Evolutionary conservation across 1,284 basidiomycete species (phyloP).

Genomic region (Puccinia polysora): DNA sequence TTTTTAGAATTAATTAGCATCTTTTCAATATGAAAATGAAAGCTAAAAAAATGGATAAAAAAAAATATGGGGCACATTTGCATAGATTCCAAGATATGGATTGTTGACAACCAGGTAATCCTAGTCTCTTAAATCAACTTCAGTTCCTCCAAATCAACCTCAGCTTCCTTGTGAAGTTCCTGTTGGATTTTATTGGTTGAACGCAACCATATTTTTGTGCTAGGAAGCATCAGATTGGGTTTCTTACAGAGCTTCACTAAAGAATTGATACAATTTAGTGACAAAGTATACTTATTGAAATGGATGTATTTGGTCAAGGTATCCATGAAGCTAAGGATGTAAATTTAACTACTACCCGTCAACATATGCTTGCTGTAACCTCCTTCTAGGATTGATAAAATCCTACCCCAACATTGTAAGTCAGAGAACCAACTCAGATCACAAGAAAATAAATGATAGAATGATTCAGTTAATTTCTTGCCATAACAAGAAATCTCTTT

Average conservation of each 20-base stretch:
- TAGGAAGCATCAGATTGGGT: too few species aligned
- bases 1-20: too few species aligned
- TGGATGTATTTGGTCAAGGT: neutral
- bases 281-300: too few species aligned
- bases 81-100: too few species aligned
- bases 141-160: neutral
- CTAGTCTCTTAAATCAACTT: neutral
- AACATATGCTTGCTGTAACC: constrained; percentile 52
- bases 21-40: too few species aligned
- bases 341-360: constrained; percentile 46
- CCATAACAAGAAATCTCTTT: constrained; percentile 53
- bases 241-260: too few species aligned
- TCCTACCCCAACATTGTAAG: constrained; percentile 47
- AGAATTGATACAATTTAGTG: too few species aligned
- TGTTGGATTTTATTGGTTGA: too few species aligned
- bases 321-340: constrained; percentile 23
- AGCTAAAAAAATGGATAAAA: too few species aligned
- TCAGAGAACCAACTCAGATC: constrained; percentile 50
- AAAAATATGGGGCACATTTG: too few species aligned
- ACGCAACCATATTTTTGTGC: too few species aligned
- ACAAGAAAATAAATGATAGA: constrained; percentile 51
- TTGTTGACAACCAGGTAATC: too few species aligned
- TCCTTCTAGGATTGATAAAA: constrained; percentile 51
- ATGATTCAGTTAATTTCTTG: constrained; percentile 51
- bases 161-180: neutral